Evolutionary conservation across 2,329 filamentous ascomycete species (phyloP).

Genomic region (Phaeosphaeriaceae sp.): DNA sequence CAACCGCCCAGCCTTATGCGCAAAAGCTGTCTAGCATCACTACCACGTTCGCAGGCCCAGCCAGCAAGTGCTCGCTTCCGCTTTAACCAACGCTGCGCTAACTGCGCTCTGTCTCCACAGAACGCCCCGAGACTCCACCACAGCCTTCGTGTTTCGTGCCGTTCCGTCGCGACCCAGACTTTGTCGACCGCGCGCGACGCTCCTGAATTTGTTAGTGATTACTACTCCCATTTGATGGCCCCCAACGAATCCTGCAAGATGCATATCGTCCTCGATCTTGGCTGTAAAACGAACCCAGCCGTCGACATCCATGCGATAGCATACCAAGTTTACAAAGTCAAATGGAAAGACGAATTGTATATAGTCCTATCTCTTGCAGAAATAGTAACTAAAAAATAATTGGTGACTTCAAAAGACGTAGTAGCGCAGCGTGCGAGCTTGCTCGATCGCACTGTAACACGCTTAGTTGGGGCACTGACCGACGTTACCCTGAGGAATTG

Average conservation of each 20-base stretch:
- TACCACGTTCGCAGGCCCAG: not conserved
- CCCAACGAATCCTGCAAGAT: slow-evolving; percentile 31
- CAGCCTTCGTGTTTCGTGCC: not conserved
- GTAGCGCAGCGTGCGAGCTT: slow-evolving; percentile 7
- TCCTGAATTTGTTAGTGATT: not conserved
- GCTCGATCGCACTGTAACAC: slow-evolving; percentile 5
- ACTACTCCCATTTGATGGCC: slow-evolving; percentile 16
- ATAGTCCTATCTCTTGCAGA: not conserved
- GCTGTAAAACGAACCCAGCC: slow-evolving; percentile 35
- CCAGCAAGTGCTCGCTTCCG: not conserved
- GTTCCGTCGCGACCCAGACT: not conserved
- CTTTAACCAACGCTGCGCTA: not conserved
- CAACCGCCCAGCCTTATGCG: no score
- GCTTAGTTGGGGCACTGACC: slow-evolving; percentile 8
- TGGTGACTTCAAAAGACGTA: slow-evolving; percentile 8
- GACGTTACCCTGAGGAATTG: slow-evolving; percentile 11
- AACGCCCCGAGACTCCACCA: not conserved
- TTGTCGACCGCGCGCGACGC: not conserved
- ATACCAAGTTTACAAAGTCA: slow-evolving; percentile 31
- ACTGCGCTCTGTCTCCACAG: not conserved
- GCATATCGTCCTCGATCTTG: slow-evolving; percentile 38
- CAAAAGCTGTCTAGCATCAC: not conserved
- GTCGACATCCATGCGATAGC: slow-evolving; percentile 31
- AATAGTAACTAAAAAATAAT: slow-evolving; percentile 3
- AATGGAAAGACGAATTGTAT: slow-evolving; percentile 9